Evolutionary conservation across 257 asterid genomes (phyloP).

Genomic region (Osmanthus fragrans): DNA sequence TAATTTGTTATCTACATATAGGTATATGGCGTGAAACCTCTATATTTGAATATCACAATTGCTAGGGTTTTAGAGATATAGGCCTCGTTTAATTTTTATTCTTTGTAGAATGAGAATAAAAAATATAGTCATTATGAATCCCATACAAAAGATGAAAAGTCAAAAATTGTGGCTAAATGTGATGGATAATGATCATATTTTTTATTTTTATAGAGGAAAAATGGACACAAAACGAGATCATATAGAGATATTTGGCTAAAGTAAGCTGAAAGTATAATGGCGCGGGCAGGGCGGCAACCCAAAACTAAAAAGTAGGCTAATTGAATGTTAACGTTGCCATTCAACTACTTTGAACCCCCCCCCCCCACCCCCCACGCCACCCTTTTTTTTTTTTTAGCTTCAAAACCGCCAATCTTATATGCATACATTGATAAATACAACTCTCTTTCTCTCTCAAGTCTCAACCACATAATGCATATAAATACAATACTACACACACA

Average conservation of each 20-base stretch:
- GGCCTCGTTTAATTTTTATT: too few species aligned
- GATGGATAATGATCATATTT: too few species aligned
- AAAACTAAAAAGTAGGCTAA: conserved; percentile 77
- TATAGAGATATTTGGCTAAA: background rate
- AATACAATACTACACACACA: background rate
- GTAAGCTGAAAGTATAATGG: conserved; percentile 27
- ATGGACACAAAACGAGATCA: too few species aligned
- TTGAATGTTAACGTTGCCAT: conserved; percentile 56
- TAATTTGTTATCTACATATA: background rate
- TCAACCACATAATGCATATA: conserved; percentile 31
- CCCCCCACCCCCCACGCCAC: conserved; percentile 28
- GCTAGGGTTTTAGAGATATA: too few species aligned
- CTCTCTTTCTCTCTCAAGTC: background rate
- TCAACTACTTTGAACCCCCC: conserved; percentile 56
- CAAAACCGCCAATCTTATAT: background rate
- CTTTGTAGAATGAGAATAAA: too few species aligned
- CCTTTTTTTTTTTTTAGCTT: background rate
- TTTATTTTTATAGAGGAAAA: too few species aligned
- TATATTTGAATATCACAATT: too few species aligned
- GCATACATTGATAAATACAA: background rate
- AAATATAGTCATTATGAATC: too few species aligned
- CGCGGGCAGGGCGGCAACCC: conserved; percentile 38
- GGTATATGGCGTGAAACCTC: background rate
- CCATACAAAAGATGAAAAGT: too few species aligned
- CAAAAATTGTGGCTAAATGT: too few species aligned